phyloP scores from a whole-genome alignment of 2,329 filamentous ascomycete species.

The Neonectria faginata region DNA sequence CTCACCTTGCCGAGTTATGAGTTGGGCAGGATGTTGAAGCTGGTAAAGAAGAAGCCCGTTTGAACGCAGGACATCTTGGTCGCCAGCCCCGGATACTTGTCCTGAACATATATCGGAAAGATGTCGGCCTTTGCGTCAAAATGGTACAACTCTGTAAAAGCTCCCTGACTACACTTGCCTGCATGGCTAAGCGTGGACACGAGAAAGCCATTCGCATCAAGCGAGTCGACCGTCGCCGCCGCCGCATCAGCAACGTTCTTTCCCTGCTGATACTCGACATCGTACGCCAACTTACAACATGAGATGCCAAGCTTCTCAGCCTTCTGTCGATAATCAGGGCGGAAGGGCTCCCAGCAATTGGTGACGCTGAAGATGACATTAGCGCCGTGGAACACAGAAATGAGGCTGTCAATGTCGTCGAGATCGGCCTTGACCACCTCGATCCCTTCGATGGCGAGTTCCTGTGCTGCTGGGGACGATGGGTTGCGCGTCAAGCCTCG shows the following conservation, averaged over 20 bases:
- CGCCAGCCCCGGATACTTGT: constrained; percentile 57
- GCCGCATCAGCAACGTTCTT: constrained; percentile 66
- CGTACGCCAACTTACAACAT: constrained; percentile 58
- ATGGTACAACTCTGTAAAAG: constrained; percentile 62
- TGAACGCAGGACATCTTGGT: constrained; percentile 64
- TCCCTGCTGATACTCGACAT: constrained; percentile 57
- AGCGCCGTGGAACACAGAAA: constrained; percentile 57
- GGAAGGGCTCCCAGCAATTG: constrained; percentile 65
- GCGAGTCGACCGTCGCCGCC: constrained; percentile 51
- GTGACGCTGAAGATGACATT: constrained; percentile 67
- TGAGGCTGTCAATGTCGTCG: constrained; percentile 48
- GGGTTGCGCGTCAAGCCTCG: constrained; percentile 61
- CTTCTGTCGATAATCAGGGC: constrained; percentile 55
- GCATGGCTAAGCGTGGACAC: constrained; percentile 65
- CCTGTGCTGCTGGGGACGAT: constrained; percentile 53
- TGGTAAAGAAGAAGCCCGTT: constrained; percentile 62
- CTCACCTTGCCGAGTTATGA: constrained; percentile 54
- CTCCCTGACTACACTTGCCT: constrained; percentile 58
- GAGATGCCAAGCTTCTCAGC: constrained; percentile 54
- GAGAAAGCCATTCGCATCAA: constrained; percentile 62
- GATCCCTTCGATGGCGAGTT: constrained; percentile 55
- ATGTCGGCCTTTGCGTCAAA: constrained; percentile 65
- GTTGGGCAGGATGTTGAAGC: constrained; percentile 59
- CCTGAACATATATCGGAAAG: constrained; percentile 59
- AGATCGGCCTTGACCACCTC: constrained; percentile 60